Base-by-base conservation (phyloP, 2,329 filamentous ascomycete genomes). In the Thelonectria blattea region DNA sequence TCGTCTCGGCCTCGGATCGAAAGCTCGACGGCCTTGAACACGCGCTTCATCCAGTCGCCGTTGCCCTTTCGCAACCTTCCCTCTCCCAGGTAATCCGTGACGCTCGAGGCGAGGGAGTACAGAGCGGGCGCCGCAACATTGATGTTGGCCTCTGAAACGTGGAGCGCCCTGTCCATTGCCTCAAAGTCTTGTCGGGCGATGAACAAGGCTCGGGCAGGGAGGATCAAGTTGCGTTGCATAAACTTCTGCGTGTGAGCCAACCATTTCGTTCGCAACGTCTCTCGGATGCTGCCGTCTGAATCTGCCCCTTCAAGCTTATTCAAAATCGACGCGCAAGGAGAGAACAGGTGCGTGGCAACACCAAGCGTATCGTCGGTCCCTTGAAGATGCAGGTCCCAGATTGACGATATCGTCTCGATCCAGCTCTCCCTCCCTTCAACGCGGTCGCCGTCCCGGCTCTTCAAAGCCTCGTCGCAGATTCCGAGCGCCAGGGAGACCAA, bases 321-420 rank as follows among this genome's bases (percentile, higher is more conserved):
- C 1, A 85, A 65, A 27, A 85, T 71, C 32, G 60, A 52, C 30
- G 73, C 70, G 27, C 70, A 57, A 61, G 78, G 72, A 0, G 72
- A 67, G 45, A 83, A 83, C 6, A 86, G 71, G 51, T 80, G 73
- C 2, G 72, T 75, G 2, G 84, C 82, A 24, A 85, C 81, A 41
- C 85, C 80, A 8, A 78, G 61, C 3, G 74, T 75, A 65, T 87
- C 85, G 24, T 76, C 74, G 4, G 73, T 73, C 17, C 76, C 79
- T 60, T 83, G 82, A n/a, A 83, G 73, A 64, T 84, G 85, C 6
- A 87, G 74, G 18, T 81, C 77, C 85, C 85, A 88, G 5, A 86
- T 69, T 1, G 75, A 71, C 4, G 75, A 73, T 45, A 83, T 72
- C 2, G 76, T 80, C 4, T 74, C 69, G 18, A 86, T 71, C 85